Evolutionary conservation across 2,329 filamentous ascomycete genomes (phyloP), one percentile per base, ranked within the genome.

Genomic region (Septoria linicola): DNA sequence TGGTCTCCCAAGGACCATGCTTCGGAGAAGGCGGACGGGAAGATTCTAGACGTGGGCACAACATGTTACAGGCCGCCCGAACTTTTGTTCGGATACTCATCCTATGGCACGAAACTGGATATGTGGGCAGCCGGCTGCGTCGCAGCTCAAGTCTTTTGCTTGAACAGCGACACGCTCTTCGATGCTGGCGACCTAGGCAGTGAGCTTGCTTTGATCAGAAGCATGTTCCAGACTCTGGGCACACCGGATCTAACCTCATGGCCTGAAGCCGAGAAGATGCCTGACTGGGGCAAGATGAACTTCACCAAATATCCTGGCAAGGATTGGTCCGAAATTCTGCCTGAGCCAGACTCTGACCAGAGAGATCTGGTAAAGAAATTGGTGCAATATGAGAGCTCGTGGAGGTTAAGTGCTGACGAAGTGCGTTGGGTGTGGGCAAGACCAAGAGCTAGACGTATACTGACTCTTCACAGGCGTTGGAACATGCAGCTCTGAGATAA

Each of bases 1-100:
- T 96, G 90, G 90, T 83, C 85, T 59, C 80, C 85, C 2, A 69
- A 76, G 8, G 70, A 75, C 17, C 58, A 70, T 4, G 71, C 73
- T 3, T 79, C 80, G 11, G 93, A 99, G 66, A 75, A 82, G 1
- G 65, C 75, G 7, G 68, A 81, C 47, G 64, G 76, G 48, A 97
- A 97, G 70, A 87, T 96, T 45, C 85, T 93, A 6, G 95, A 99
- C 67, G 88, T 99, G 20, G 93, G 93, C 30, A 97, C 92, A 1
- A 92, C 91, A 0, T 82, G 87, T 41, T 99, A 99, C 71, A 83
- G 95, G 16, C 81, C 92, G 0, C 93, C 93, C 0, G 95, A 99
- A 66, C 80, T 91, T 1, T 76, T 99, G 5, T 97, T 99, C 66
- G 93, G 90, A 0, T 79, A 91, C 68, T 82, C 79, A 42, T 73